Evolutionary conservation across 2,329 filamentous ascomycete species (phyloP), one percentile per base, ranked within the genome.

Genomic region (Trichoderma sp.): DNA sequence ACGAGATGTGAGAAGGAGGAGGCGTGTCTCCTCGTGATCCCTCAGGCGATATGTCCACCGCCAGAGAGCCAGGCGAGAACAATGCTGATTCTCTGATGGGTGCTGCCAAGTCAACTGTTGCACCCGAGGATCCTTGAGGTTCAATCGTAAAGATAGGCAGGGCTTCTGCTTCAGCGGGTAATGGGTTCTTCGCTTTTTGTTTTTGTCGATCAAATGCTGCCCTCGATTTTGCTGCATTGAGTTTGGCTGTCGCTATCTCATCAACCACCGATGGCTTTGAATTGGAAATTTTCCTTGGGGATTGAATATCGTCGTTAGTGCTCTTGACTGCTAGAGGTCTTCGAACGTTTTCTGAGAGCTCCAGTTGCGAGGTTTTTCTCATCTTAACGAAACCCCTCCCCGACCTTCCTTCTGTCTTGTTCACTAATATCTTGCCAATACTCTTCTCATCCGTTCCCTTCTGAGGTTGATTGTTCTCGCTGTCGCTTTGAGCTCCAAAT

Each of bases 271-370:
- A 45, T 11, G 81, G 76, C 71, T 85, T 88, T 12, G 80, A 76
- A 68, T 85, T 88, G 2, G 82, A 65, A 3, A 77, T 78, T 80
- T 92, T 92, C 79, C 87, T 90, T 0, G 91, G 91, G 2, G 91
- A 92, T 35, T 85, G 84, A 60, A 93, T 80, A 78, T 89, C 87
- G 74, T 90, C 86, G 79, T 92, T 92, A 18, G 89, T 88, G 82
- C 85, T 92, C 83, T 92, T 93, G 63, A 85, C 84, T 8, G 86
- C 84, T 12, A 91, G 83, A 1, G 89, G 88, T 75, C 86, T 88
- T 67, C 89, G 86, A 45, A 81, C 77, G 27, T 81, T 80, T 12
- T 80, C 79, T 7, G 78, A 75, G 1, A 79, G 76, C n/a, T 80
- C 79, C 9, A 80, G 77, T 63, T 80, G 82, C 4, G 78, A 78